These are phyloP conservation scores for Cyclotella atomus DNA, from an alignment of 108 stramenopile genomes.

Conservation along the genomic window DNA sequence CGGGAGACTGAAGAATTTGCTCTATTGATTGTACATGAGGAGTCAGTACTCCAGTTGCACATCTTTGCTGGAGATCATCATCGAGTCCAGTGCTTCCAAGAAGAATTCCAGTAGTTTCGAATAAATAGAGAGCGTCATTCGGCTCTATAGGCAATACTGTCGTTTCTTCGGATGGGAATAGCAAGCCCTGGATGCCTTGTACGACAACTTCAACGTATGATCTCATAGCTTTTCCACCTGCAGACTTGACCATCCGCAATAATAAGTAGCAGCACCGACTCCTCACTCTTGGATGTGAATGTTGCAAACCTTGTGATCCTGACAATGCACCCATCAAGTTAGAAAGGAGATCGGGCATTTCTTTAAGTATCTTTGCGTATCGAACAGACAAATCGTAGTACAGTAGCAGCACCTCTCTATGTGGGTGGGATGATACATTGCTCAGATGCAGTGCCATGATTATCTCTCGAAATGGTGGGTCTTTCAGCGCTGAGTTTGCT, in stretches of 20 bases:
- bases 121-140: slow-evolving; percentile 73
- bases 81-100: slow-evolving; percentile 74
- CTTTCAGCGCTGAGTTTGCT: slow-evolving; percentile 60
- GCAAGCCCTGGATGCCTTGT: slow-evolving; percentile 66
- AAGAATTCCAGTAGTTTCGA: slow-evolving; percentile 76
- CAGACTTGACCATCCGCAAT: slow-evolving; percentile 58
- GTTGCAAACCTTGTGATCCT: slow-evolving; percentile 66
- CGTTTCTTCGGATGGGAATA: slow-evolving; percentile 44
- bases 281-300: slow-evolving; percentile 56
- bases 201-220: slow-evolving; percentile 73
- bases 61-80: slow-evolving; percentile 54
- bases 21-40: slow-evolving; percentile 74
- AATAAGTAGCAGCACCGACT: slow-evolving; percentile 72
- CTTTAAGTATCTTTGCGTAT: slow-evolving; percentile 50
- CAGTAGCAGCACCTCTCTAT: slow-evolving; percentile 61
- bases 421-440: slow-evolving; percentile 64
- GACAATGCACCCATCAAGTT: slow-evolving; percentile 57
- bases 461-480: slow-evolving; percentile 62
- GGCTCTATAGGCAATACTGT: slow-evolving; percentile 42
- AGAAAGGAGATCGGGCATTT: slow-evolving; percentile 58
- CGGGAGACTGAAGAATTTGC: slow-evolving; percentile 41
- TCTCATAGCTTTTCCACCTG: slow-evolving; percentile 54
- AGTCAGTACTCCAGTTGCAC: slow-evolving; percentile 65
- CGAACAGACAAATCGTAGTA: slow-evolving; percentile 78
- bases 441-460: slow-evolving; percentile 63